A percentile compares a stretch with the other conserved stretches of the same genome.
phyloP scores from a whole-genome alignment of 768 basidiomycete species.

The Lentinula aciculospora region DNA sequence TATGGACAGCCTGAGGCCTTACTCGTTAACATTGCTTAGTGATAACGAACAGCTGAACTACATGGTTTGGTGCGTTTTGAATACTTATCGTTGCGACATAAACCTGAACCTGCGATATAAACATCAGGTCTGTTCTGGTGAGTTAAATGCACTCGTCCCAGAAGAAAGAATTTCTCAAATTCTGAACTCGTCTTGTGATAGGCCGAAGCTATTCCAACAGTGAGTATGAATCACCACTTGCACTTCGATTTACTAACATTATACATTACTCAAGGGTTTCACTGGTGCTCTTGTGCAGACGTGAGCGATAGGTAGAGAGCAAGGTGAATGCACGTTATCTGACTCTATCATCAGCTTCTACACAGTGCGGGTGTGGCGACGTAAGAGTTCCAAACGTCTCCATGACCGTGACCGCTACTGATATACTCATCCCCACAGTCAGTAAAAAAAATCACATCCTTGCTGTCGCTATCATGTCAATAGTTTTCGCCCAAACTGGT shows the following conservation, averaged over 20 bases:
- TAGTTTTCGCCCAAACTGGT: constrained; percentile 9
- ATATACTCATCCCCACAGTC: constrained; percentile 3
- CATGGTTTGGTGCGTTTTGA: constrained; percentile 5
- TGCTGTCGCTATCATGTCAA: constrained; percentile 1
- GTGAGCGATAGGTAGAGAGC: neutral
- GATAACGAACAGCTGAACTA: neutral
- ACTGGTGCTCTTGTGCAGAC: constrained; percentile 9
- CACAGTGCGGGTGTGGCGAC: constrained; percentile 8
- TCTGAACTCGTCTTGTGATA: neutral
- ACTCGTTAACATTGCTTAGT: neutral
- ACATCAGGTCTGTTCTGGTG: constrained; percentile 5
- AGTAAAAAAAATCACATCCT: constrained; percentile 9
- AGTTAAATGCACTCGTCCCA: neutral
- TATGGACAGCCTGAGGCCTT: neutral
- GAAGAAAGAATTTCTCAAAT: neutral
- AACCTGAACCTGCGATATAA: neutral
- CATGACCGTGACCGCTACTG: neutral
- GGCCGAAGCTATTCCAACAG: constrained; percentile 10
- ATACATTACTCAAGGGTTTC: neutral
- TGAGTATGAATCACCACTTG: neutral
- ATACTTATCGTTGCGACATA: neutral
- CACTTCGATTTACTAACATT: neutral
- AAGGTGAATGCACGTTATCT: neutral
- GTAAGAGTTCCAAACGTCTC: neutral
- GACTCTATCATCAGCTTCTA: constrained; percentile 7